Percentiles rank a stretch among this genome's conserved stretches.
Evolutionary conservation across 2,329 filamentous ascomycete genomes (phyloP).

Genomic region (Talaromyces sp.): DNA sequence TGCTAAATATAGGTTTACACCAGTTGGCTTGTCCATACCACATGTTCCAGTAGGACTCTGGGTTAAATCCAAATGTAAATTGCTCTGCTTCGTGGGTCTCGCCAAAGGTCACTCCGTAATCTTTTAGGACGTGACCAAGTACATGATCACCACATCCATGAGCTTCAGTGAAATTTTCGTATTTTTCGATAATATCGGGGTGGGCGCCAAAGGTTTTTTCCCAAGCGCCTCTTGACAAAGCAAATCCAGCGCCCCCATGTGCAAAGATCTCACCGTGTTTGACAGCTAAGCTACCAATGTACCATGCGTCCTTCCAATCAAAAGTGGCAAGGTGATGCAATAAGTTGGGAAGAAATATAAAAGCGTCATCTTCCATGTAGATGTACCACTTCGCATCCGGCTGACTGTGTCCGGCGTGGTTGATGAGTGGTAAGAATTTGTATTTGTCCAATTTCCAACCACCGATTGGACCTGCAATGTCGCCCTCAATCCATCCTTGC

Average conservation of each 20-base stretch:
- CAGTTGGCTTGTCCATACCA: conserved; percentile 43
- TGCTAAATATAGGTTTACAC: conserved; percentile 50
- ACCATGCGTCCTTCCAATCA: conserved; percentile 45
- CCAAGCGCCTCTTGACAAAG: conserved; percentile 53
- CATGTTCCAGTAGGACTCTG: conserved; percentile 23
- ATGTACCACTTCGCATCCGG: conserved; percentile 58
- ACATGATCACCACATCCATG: conserved; percentile 55
- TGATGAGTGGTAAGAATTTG: conserved; percentile 59
- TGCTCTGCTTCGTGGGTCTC: conserved; percentile 51
- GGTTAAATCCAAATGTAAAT: conserved; percentile 45
- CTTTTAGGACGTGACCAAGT: conserved; percentile 47
- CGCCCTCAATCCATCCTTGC: conserved; percentile 26
- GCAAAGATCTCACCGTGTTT: conserved; percentile 47
- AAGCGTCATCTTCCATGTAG: conserved; percentile 58
- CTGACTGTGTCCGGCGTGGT: conserved; percentile 50
- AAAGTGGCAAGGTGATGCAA: conserved; percentile 47
- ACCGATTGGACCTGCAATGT: conserved; percentile 26
- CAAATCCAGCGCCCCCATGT: conserved; percentile 55
- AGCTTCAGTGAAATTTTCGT: conserved; percentile 36
- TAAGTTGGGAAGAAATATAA: conserved; percentile 55
- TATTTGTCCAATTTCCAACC: conserved; percentile 59
- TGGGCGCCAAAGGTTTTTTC: conserved; percentile 44
- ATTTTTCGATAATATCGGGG: conserved; percentile 46
- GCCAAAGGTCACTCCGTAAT: conserved; percentile 48
- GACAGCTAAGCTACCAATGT: conserved; percentile 51